A percentile compares a stretch with the other conserved stretches of the same genome.
Evolutionary conservation across 441 rosid genomes (phyloP).

Genomic region (Omphalea diandra): DNA sequence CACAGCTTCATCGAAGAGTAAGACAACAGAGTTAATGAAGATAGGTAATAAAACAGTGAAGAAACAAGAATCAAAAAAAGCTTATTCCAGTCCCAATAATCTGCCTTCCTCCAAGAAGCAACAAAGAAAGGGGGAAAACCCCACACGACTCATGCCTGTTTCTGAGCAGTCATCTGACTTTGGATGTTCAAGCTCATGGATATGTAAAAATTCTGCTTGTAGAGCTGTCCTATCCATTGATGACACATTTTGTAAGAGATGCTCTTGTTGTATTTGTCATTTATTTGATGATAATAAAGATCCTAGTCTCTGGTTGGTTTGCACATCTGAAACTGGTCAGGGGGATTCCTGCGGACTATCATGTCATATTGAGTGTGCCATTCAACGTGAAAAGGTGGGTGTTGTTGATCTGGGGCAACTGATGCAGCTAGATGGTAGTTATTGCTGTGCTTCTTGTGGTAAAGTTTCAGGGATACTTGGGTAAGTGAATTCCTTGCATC

Average conservation of each 20-base stretch:
- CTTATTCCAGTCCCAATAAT: slow-evolving; percentile 36
- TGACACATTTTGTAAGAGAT: slow-evolving; percentile 90
- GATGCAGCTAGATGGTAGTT: slow-evolving; percentile 98
- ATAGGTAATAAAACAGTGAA: slow-evolving; percentile 45
- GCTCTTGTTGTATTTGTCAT: slow-evolving; percentile 97
- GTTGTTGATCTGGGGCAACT: slow-evolving; percentile 74
- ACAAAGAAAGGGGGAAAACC: slow-evolving; percentile 70
- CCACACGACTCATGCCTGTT: slow-evolving; percentile 41
- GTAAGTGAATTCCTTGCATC: slow-evolving; percentile 40
- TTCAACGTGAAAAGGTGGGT: slow-evolving; percentile 79
- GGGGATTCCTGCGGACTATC: slow-evolving; percentile 84
- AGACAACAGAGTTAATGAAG: slow-evolving; percentile 56
- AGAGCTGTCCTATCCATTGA: slow-evolving; percentile 75
- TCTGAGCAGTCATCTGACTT: slow-evolving; percentile 49
- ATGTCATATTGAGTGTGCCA: slow-evolving; percentile 94
- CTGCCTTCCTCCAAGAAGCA: slow-evolving; percentile 58
- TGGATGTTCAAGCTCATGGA: slow-evolving; percentile 67
- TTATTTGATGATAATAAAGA: slow-evolving; percentile 94
- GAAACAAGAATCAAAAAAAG: slow-evolving; percentile 65
- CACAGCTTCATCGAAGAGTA: slow-evolving; percentile 55
- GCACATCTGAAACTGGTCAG: slow-evolving; percentile 68
- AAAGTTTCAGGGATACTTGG: slow-evolving; percentile 91
- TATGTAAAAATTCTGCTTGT: slow-evolving; percentile 94
- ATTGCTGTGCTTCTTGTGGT: slow-evolving; percentile 96
- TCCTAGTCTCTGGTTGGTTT: slow-evolving; percentile 97